Evolutionary conservation across 495 filamentous ascomycete species (phyloP), one percentile per base, ranked within the genome.

Genomic region (Diplogelasinospora grovesii): DNA sequence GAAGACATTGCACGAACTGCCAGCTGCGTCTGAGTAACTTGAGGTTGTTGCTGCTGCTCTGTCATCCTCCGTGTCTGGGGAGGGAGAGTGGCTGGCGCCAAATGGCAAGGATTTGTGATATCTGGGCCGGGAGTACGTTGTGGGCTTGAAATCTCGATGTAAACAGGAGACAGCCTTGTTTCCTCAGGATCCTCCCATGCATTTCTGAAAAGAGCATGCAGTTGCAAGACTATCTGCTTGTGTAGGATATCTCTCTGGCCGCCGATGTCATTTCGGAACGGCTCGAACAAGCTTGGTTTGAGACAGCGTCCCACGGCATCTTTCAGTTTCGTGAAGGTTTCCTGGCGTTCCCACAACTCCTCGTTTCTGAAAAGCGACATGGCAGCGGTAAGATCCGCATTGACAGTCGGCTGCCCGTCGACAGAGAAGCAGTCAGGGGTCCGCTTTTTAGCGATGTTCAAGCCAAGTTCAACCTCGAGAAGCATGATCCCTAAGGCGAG

Each of bases 401-500:
- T 53, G 14, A 49, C 41, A 18, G 27, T 44, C 40, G 39, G 47
- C 14, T 53, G 5, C 14, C 46, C 38, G 22, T 50, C 36, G 20
- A 22, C 23, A 9, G 18, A 2, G 9, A 49, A 30, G 14, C 16
- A 41, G 15, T 32, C 39, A 6, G 18, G 25, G n/a, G 25, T 34
- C 13, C 33, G 23, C 0, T 39, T 8, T 1, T 16, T 27, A 5
- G 22, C 43, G 22, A 54, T 57, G 9, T 43, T 30, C 8, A 45
- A 22, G 10, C 47, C 50, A n/a, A 57, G 50, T 26, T 54, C 43
- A 28, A 54, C 52, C 32, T 57, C 50, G 19, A 51, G 38, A 7
- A 54, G 32, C 42, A 56, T 53, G 32, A 56, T 50, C 6, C 53
- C 53, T 8, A 56, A 34, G n/a, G 45, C 41, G 7, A 49, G 38